Evolutionary conservation across 306 rosid genomes (phyloP), one percentile per base, ranked within the genome.

Genomic region (Vicia faba): DNA sequence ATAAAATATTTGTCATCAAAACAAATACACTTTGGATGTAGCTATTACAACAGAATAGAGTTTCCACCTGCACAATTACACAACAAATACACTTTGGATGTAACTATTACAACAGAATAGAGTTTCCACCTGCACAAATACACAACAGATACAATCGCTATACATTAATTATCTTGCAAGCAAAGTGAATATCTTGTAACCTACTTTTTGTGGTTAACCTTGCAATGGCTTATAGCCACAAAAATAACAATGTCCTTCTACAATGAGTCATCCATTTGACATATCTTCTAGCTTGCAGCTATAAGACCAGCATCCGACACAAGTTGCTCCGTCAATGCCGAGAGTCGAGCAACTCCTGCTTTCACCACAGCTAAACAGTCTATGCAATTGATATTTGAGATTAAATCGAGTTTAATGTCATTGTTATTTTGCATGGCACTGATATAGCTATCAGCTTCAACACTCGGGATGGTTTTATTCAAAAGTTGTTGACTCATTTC

Each of bases 301-400:
- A 41, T 56, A 40, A 88, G 33, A 60, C 90, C 97, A 40, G 95
- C 96, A 56, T 84, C 95, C 68, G 63, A 78, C 75, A 88, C 81
- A 50, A 90, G 95, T 75, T 84, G 78, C 64, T 93, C 89, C 0
- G 96, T 79, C 84, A 93, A 70, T 40, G 89, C 80, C 14, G 87
- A 89, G 62, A 93, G 90, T 58, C 75, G 81, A 66, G 79, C 54
- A 66, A 90, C 89, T 74, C 81, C 88, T 26, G 62, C 35, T 79
- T 79, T 84, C 25, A 90, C 84, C 78, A 66, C 79, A 4, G 74
- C n/a, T 10, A 80, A 68, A 73, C 77, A 72, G 38, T 73, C 79
- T 10, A 29, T 28, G 59, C 75, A 64, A 10, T 64, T 80, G 41
- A n/a, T 12, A 18, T 55, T 62, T 20, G 48, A 62, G 43, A 66